Base-by-base conservation (phyloP, 2,329 filamentous ascomycete genomes). In the Fusarium napiforme region DNA sequence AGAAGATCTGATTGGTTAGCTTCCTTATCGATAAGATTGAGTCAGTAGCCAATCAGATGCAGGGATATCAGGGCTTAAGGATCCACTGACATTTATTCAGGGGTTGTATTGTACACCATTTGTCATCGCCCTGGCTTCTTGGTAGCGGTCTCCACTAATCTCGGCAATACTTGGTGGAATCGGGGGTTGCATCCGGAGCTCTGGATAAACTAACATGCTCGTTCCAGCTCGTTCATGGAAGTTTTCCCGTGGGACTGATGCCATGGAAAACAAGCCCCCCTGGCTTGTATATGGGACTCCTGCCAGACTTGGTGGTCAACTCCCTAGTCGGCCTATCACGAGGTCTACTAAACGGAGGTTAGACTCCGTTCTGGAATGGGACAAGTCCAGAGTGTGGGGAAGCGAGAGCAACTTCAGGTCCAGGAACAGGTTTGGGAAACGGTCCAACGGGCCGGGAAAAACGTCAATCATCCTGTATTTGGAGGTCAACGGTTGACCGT, bases 331-430 rank as follows among this genome's bases (percentile, higher is more conserved):
- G 23, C 62, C 45, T 23, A 46, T 60, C 40, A 36, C 23, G 49
- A 30, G 42, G 23, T 60, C 28, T 45, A 32, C 23, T 52, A 49
- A 58, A 67, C 39, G 64, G 64, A 67, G 64, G 34, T 15, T 40
- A 40, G 56, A 16, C 4, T 67, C 64, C 64, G 64, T 67, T 45
- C 64, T 67, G 9, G 45, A 67, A 67, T 7, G 9, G 45, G 64
- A 45, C 9, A 67, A 67, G 64, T 40, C 5, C 14, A 16, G 53
- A 52, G 37, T 67, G 52, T 67, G 62, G 64, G 52, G 62, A 40
- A 52, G 23, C 50, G 34, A n/a, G 18, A 28, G 8, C 14, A 49
- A 4, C 30, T 28, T 49, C 40, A 58, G 55, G 55, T 28, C 36
- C 40, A 58, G 55, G 55, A 58, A 58, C 55, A 58, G 55, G 23